Evolutionary conservation across 495 filamentous ascomycete species (phyloP), one percentile per base, ranked within the genome.

Genomic region (Neurospora sp.): DNA sequence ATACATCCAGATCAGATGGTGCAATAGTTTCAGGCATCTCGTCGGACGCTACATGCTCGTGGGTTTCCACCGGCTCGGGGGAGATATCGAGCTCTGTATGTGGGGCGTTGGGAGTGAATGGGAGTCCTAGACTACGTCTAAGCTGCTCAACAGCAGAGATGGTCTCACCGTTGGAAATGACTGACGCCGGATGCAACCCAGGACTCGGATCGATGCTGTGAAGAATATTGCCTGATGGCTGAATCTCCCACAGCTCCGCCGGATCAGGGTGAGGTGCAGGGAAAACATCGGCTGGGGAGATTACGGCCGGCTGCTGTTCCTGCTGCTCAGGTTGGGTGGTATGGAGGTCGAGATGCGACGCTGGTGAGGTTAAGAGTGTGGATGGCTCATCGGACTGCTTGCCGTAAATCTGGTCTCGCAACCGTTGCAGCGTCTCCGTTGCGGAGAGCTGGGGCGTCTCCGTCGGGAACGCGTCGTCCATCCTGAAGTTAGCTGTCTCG

Each of bases 1-100:
- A 82, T 1, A 78, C 73, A 14, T 79, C 79, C 27, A 84, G 68
- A 70, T 77, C 76, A 37, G 82, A 81, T 6, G 83, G 83, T 9
- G 82, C 79, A 37, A 84, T 76, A 4, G 82, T 84, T 27, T 70
- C 73, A 14, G 80, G 78, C 41, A 70, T 61, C 37, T 73, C 74
- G 20, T 75, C 69, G 16, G 39, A n/a, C 2, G 35, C 22, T 48
- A 68, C 35, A 70, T 65, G 59, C 0, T 44, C 35, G 17, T 39
- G 40, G 42, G 53, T 42, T 44, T 68, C 61, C 7, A 38, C 53
- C 22, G 53, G 53, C 27, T 65, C 53, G 6, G 53, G 53, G 0
- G 53, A 65, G 14, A 65, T 65, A 31, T 65, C 53, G 53, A 65
- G 53, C 53, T 68, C 65, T 38, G n/a, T 65, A 35, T 65, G 53